phyloP scores from a whole-genome alignment of 1,284 basidiomycete genomes.

The Marasmius fiardii region DNA sequence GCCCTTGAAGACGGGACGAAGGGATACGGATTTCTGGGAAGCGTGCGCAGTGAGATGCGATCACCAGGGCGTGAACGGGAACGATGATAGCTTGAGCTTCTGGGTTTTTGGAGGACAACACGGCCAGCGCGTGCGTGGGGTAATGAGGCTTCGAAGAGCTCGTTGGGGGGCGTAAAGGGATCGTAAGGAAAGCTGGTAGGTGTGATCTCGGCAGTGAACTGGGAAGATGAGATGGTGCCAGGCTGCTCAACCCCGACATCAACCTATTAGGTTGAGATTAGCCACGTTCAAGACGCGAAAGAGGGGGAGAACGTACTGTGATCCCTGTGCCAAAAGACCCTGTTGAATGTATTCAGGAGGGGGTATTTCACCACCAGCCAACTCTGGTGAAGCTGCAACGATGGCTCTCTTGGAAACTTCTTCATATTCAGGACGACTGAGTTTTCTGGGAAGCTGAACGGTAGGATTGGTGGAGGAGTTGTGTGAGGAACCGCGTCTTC shows the following conservation, averaged over 20 bases:
- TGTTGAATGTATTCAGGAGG: slow-evolving; percentile 60
- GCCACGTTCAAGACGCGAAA: slow-evolving; percentile 13
- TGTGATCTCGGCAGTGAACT: slow-evolving; percentile 43
- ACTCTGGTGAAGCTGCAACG: slow-evolving; percentile 50
- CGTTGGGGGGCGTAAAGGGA: slow-evolving; percentile 34
- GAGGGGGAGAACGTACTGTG: slow-evolving; percentile 37
- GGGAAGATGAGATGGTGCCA: slow-evolving; percentile 48
- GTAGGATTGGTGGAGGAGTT: slow-evolving; percentile 22
- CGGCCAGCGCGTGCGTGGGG: slow-evolving; percentile 60
- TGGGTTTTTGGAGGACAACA: slow-evolving; percentile 40
- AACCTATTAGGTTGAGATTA: slow-evolving; percentile 35
- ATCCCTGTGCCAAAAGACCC: slow-evolving; percentile 45
- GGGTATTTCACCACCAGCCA: slow-evolving; percentile 35
- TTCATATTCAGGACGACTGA: slow-evolving; percentile 48
- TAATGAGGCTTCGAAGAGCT: slow-evolving; percentile 30
- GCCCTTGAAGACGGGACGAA: slow-evolving; percentile 29
- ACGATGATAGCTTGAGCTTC: slow-evolving; percentile 37
- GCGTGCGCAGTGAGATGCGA: slow-evolving; percentile 57
- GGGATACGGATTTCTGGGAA: slow-evolving; percentile 51
- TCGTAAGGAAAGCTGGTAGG: slow-evolving; percentile 41
- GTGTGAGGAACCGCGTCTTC: slow-evolving; percentile 21
- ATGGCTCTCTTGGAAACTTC: slow-evolving; percentile 53
- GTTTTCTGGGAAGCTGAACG: slow-evolving; percentile 56
- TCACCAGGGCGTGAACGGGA: slow-evolving; percentile 53
- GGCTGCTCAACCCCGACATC: slow-evolving; percentile 44